Conservation (phyloP, 208 protist genomes). For the Willaertia magna region DNA sequence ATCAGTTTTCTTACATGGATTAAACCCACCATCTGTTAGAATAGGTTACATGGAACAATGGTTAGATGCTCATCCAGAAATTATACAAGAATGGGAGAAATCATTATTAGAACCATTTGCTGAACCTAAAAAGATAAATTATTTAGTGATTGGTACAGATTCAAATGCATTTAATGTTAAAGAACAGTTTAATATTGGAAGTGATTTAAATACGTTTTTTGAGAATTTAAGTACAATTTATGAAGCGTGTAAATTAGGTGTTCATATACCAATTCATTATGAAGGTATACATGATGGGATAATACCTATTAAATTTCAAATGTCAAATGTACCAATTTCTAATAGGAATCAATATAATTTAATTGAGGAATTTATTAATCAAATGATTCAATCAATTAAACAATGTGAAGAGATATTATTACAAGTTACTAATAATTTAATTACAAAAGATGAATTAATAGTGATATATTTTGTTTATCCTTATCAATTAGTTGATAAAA, state of each 20-base stretch:
- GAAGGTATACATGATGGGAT: not conserved
- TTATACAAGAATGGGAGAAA: not conserved
- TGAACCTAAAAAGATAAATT: not conserved
- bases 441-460: not conserved
- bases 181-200: not conserved
- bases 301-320: not conserved
- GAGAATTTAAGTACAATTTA: not conserved
- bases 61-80: not conserved
- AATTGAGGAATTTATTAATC: not conserved
- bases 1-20: not conserved
- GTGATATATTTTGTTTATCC: not conserved
- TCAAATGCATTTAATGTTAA: not conserved
- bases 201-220: not conserved
- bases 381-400: not conserved
- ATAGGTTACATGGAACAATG: not conserved
- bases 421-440: not conserved
- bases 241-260: not conserved
- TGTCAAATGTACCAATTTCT: too few relatives aligned
- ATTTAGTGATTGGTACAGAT: not conserved
- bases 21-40: not conserved
- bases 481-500: not conserved
- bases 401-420: not conserved
- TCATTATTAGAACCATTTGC: not conserved
- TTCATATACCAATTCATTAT: not conserved
- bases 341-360: not conserved